A percentile compares a stretch with the other conserved stretches of the same genome.
These are phyloP conservation scores for Proliferodiscus dingleyae DNA, from an alignment of 2,329 filamentous ascomycete species.

Conservation along the genomic window DNA sequence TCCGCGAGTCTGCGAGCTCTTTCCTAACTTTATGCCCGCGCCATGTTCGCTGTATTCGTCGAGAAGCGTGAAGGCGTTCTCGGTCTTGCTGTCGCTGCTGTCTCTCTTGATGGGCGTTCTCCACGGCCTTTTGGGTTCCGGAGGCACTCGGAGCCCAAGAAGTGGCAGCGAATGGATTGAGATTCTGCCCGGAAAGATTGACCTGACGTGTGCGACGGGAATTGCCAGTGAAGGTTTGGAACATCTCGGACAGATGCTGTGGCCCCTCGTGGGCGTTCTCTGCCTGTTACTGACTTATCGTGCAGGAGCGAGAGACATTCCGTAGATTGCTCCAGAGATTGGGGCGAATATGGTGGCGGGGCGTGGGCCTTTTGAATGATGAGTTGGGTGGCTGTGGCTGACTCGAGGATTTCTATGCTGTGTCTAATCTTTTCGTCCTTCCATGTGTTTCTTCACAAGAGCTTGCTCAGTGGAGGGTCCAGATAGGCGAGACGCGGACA, in stretches of 20 bases:
- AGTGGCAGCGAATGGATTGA: conserved; percentile 71
- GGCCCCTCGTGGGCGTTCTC: conserved; percentile 12
- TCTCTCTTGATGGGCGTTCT: conserved; percentile 82
- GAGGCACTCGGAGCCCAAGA: conserved; percentile 53
- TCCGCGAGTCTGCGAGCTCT: conserved; percentile 50
- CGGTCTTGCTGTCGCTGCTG: conserved; percentile 75
- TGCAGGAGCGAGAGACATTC: conserved; percentile 22
- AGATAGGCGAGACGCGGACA: no score
- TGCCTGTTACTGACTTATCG: conserved; percentile 11
- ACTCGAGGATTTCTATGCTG: no score
- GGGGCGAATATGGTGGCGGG: neutral
- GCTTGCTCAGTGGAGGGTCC: no score
- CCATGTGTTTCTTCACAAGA: neutral
- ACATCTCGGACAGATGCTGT: conserved; percentile 54
- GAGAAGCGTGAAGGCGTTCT: conserved; percentile 68
- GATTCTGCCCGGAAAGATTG: conserved; percentile 81
- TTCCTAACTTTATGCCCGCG: conserved; percentile 66
- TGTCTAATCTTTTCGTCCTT: no score
- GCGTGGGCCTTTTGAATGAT: neutral
- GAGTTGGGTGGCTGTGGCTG: neutral
- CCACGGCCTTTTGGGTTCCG: conserved; percentile 71
- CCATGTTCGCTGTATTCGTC: conserved; percentile 75
- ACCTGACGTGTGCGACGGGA: conserved; percentile 84
- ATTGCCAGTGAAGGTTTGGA: conserved; percentile 84
- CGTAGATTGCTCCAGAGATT: conserved; percentile 1